These are phyloP conservation scores for Cutaneotrichosporon cutaneum DNA, from an alignment of 1,284 basidiomycete genomes.

Conservation along the genomic window DNA sequence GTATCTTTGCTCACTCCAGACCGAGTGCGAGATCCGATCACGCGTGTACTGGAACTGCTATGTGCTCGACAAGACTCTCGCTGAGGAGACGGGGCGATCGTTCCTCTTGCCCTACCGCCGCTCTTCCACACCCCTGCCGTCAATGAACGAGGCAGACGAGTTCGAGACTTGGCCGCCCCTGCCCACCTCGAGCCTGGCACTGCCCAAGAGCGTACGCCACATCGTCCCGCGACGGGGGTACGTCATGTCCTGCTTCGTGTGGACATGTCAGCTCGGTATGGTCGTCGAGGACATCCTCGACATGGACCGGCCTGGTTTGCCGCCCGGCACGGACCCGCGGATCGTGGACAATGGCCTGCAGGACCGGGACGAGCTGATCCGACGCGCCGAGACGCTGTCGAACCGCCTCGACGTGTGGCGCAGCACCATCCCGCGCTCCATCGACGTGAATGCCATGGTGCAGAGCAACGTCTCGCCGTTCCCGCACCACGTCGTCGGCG, in stretches of 20 bases:
- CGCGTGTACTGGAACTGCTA: conserved; percentile 54
- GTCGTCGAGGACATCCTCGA: conserved; percentile 48
- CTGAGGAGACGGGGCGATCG: conserved; percentile 54
- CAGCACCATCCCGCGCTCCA: conserved; percentile 24
- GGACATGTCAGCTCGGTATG: conserved; percentile 45
- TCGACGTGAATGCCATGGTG: conserved; percentile 28
- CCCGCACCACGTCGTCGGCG: conserved; percentile 40
- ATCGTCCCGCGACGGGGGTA: conserved; percentile 34
- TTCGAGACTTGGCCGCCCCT: conserved; percentile 51
- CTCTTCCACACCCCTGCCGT: conserved; percentile 50
- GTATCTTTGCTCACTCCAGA: conserved; percentile 16
- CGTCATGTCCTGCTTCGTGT: conserved; percentile 44
- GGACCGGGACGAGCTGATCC: conserved; percentile 3
- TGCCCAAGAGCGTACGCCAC: conserved; percentile 29
- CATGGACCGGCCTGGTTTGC: conserved; percentile 34
- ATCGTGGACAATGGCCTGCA: neutral
- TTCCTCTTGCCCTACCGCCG: conserved; percentile 50
- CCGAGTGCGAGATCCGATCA: conserved; percentile 49
- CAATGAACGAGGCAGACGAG: conserved; percentile 52
- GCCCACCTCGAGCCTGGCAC: conserved; percentile 27
- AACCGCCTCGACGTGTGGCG: conserved; percentile 36
- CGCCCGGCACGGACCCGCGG: conserved; percentile 9
- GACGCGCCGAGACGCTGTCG: conserved; percentile 24
- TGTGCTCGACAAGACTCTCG: conserved; percentile 53
- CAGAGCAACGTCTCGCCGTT: conserved; percentile 31